These are phyloP conservation scores for Auricularia cornea DNA, from an alignment of 768 basidiomycete genomes.

Conservation along the genomic window DNA sequence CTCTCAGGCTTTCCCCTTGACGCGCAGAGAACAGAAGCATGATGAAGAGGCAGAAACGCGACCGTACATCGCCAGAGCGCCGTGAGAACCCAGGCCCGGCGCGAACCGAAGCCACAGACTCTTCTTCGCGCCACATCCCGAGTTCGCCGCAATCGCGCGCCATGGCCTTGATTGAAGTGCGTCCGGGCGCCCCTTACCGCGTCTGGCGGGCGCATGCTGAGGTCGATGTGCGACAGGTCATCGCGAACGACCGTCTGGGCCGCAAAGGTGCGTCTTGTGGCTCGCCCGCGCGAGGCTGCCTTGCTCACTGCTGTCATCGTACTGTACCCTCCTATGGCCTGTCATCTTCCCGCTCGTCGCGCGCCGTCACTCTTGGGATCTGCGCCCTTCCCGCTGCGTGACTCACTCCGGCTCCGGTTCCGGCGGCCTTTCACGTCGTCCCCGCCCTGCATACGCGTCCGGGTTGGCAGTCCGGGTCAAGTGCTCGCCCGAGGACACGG, in stretches of 20 bases:
- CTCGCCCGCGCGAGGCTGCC: neutral
- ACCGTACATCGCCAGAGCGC: too few species aligned
- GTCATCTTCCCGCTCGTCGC: too few species aligned
- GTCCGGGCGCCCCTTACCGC: neutral
- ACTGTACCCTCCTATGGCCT: neutral
- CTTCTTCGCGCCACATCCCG: neutral
- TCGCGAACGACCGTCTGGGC: conserved; percentile 92
- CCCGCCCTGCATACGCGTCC: neutral
- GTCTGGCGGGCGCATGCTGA: neutral
- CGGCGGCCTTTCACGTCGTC: neutral
- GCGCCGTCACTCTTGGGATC: too few species aligned
- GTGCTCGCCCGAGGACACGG: conserved; percentile 90
- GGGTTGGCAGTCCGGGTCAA: conserved; percentile 82
- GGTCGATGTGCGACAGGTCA: conserved; percentile 44
- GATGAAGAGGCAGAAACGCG: too few species aligned
- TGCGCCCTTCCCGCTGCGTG: too few species aligned
- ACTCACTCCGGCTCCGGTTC: too few species aligned
- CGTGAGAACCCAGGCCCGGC: too few species aligned
- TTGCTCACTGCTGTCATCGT: neutral
- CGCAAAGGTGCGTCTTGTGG: conserved; percentile 63
- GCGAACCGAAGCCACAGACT: too few species aligned
- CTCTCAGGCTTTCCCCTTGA: too few species aligned
- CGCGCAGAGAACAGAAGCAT: too few species aligned
- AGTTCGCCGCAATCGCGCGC: neutral
- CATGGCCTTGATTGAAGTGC: conserved; percentile 28